Evolutionary conservation across 2,329 filamentous ascomycete genomes (phyloP).

Genomic region (Xylariaceae sp.): DNA sequence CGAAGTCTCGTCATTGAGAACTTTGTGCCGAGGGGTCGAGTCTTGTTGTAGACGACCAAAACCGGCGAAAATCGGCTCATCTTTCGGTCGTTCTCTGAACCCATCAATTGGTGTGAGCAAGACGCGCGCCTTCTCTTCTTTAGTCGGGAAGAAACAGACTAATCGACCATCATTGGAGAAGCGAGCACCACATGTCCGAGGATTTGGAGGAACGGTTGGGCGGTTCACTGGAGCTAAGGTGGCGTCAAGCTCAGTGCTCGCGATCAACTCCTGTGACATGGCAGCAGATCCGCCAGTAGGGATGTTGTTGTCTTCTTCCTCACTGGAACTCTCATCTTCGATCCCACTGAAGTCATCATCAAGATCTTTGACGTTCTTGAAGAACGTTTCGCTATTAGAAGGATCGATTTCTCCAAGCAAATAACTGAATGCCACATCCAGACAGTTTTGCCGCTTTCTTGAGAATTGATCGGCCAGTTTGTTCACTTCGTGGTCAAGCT

Average conservation of each 20-base stretch:
- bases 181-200: conserved; percentile 54
- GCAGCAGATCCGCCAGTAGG: conserved; percentile 49
- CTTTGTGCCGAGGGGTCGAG: conserved; percentile 41
- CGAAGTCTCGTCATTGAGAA: conserved; percentile 45
- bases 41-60: conserved; percentile 53
- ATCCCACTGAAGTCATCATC: conserved; percentile 53
- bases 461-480: conserved; percentile 53
- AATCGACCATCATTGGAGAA: conserved; percentile 59
- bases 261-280: conserved; percentile 58
- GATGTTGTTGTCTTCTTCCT: conserved; percentile 64
- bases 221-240: conserved; percentile 49
- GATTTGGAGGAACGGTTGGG: conserved; percentile 50
- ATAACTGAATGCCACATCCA: conserved; percentile 58
- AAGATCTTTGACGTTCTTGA: conserved; percentile 59
- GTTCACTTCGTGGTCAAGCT: conserved; percentile 50
- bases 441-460: conserved; percentile 54
- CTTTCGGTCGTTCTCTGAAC: conserved; percentile 45
- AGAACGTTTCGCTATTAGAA: conserved; percentile 54
- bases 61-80: conserved; percentile 52
- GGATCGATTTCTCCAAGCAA: conserved; percentile 59
- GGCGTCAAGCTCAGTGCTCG: conserved; percentile 49
- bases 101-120: conserved; percentile 43
- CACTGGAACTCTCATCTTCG: conserved; percentile 75
- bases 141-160: conserved; percentile 64
- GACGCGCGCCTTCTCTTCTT: conserved; percentile 54